Base-by-base conservation (phyloP, 495 filamentous ascomycete genomes). In the Penicillium verhagenii region DNA sequence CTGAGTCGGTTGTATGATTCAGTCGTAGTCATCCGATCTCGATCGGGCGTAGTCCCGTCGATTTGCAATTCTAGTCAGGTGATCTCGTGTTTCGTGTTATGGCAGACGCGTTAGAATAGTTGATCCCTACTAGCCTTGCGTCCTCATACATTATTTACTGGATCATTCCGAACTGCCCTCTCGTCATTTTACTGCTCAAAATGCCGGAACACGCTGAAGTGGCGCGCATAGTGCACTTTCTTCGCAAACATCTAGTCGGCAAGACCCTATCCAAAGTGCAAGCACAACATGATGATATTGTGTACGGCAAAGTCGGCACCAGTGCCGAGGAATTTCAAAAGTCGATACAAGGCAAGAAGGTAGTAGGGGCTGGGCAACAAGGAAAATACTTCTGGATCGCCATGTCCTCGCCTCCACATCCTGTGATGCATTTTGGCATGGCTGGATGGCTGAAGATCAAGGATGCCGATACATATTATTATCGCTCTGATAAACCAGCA, bases 381-480 rank as follows among this genome's bases (percentile, higher is more conserved):
- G 93, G 93, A 18, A 98, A 97, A 80, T 97, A 97, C 64, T 96
- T 97, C 67, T 98, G 94, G 88, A 79, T 88, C 33, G 72, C 79
- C 40, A 87, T 89, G 81, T 78, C 79, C 21, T 82, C 81, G 6
- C 81, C 91, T 19, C 94, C 94, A 0, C 94, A 98, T 66, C 81
- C 86, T 0, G 82, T 97, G 23, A 89, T 96, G 85, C 93, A 98
- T 70, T 87, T 96, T 55, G 92, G 92, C 45, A 97, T 92, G 87
- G 61, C 72, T 50, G 91, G 92, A 9, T 97, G 94, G 93, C 78
- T 96, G 38, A 85, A 94, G 64, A 90, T 97, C 61, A 83, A 83
- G 47, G 84, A 85, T 59, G 85, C 86, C 47, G 83, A 85, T 40
- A 87, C 83, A 14, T 83, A 84, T 14, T 92, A 94, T 67, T 92